These are phyloP conservation scores for Rhodotorula glutinis DNA, from an alignment of 1,284 basidiomycete genomes.

Conservation along the genomic window DNA sequence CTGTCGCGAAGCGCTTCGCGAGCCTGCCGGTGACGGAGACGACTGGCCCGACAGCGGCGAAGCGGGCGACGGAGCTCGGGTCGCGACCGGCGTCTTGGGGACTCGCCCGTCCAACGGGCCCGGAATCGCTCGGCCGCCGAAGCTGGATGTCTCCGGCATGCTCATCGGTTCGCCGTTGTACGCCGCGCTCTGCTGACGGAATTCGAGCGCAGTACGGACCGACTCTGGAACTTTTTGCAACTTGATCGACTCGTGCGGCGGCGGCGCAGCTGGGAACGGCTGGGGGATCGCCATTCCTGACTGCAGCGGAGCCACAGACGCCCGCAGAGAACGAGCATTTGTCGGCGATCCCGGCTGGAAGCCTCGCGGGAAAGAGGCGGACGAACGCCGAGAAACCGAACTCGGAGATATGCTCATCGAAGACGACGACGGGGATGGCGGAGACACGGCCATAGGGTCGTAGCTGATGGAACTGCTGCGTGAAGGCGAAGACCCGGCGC, in stretches of 20 bases:
- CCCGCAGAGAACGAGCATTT: background rate
- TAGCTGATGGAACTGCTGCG: slow-evolving; percentile 38
- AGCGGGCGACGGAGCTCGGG: slow-evolving; percentile 34
- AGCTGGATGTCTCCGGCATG: slow-evolving; percentile 4
- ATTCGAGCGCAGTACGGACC: slow-evolving; percentile 37
- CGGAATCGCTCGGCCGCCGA: background rate
- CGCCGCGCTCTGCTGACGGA: slow-evolving; percentile 20
- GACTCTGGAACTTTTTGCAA: slow-evolving; percentile 39
- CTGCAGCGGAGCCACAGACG: background rate
- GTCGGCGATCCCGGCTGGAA: slow-evolving; percentile 33
- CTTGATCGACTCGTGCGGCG: slow-evolving; percentile 39
- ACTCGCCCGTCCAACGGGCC: slow-evolving; percentile 10
- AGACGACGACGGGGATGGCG: slow-evolving; percentile 28
- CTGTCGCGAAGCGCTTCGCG: slow-evolving; percentile 9
- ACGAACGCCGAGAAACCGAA: slow-evolving; percentile 35
- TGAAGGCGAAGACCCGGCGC: slow-evolving; percentile 5
- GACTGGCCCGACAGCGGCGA: slow-evolving; percentile 23
- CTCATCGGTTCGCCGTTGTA: slow-evolving; percentile 21
- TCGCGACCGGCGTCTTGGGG: slow-evolving; percentile 33
- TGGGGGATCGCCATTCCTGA: slow-evolving; percentile 10
- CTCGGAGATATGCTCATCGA: slow-evolving; percentile 34
- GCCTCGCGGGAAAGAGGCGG: slow-evolving; percentile 26
- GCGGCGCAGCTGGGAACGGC: slow-evolving; percentile 35
- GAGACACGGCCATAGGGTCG: slow-evolving; percentile 43
- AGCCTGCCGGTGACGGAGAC: slow-evolving; percentile 3